A percentile compares a stretch with the other conserved stretches of the same genome.
phyloP scores from a whole-genome alignment of 805 yeast genomes.

The Wickerhamiella galacta region DNA sequence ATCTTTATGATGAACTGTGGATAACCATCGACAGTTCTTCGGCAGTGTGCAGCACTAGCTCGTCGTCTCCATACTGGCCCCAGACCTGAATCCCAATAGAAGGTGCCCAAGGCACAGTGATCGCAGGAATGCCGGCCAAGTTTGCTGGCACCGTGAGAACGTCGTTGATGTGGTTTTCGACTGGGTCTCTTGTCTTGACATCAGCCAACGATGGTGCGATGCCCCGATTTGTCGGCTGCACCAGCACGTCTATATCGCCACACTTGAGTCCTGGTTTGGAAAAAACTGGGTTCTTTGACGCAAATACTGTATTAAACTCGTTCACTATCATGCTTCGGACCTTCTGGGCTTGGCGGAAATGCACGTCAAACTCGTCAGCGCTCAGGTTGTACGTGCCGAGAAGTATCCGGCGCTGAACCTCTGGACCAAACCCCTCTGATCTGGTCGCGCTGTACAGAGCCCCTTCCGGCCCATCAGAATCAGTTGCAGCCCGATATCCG shows the following conservation, averaged over 20 bases:
- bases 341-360: slow-evolving; percentile 58
- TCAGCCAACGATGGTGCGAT: slow-evolving; percentile 37
- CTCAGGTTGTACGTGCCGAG: slow-evolving; percentile 78
- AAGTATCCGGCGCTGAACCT: slow-evolving; percentile 67
- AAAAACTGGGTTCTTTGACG: slow-evolving; percentile 14
- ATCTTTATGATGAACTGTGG: not conserved
- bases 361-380: slow-evolving; percentile 53
- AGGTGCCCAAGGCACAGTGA: slow-evolving; percentile 47
- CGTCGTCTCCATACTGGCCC: slow-evolving; percentile 79
- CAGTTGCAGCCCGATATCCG: slow-evolving; percentile 36
- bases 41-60: slow-evolving; percentile 33
- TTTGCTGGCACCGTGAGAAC: slow-evolving; percentile 81
- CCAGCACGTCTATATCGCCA: slow-evolving; percentile 42
- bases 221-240: slow-evolving; percentile 56
- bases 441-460: slow-evolving; percentile 44
- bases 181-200: slow-evolving; percentile 28
- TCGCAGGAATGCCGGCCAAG: slow-evolving; percentile 77
- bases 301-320: slow-evolving; percentile 52
- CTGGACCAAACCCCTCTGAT: slow-evolving; percentile 52
- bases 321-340: slow-evolving; percentile 42
- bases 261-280: slow-evolving; percentile 8
- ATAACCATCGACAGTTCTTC: slow-evolving; percentile 6
- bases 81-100: slow-evolving; percentile 59
- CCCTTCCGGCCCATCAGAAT: slow-evolving; percentile 15
- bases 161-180: slow-evolving; percentile 62